phyloP scores from a whole-genome alignment of 768 basidiomycete genomes.

The Mycena chlorophos region DNA sequence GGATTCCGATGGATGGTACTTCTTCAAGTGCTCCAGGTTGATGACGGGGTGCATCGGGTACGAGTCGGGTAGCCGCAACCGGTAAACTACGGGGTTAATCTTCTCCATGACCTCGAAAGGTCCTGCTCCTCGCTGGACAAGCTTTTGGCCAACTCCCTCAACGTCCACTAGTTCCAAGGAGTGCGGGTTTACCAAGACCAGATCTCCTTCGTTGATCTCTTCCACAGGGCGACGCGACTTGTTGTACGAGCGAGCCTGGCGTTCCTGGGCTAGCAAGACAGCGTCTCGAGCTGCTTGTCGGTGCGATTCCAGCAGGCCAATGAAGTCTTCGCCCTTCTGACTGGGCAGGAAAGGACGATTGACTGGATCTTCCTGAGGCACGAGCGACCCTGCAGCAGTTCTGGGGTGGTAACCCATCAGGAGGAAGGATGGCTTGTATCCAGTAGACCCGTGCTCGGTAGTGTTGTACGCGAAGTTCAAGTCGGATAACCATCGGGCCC shows the following conservation, averaged over 20 bases:
- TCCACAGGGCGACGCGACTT: slow-evolving; percentile 4
- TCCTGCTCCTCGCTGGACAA: not conserved
- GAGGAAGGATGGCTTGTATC: slow-evolving; percentile 26
- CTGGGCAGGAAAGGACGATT: slow-evolving; percentile 4
- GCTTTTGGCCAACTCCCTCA: slow-evolving; percentile 15
- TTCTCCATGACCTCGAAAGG: slow-evolving; percentile 28
- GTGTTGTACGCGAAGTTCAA: slow-evolving; percentile 34
- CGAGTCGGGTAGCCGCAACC: slow-evolving; percentile 18
- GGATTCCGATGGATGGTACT: slow-evolving; percentile 10
- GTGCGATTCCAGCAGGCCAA: slow-evolving; percentile 1
- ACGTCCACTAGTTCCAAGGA: slow-evolving; percentile 22
- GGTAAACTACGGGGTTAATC: slow-evolving; percentile 23
- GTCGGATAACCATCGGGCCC: slow-evolving; percentile 27
- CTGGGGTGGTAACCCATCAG: slow-evolving; percentile 29
- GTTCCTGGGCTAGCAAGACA: too few relatives aligned
- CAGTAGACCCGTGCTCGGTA: slow-evolving; percentile 25
- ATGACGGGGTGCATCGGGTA: slow-evolving; percentile 26
- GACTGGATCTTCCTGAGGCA: not conserved
- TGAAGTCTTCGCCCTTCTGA: slow-evolving; percentile 5
- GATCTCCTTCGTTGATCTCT: not conserved
- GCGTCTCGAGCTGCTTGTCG: slow-evolving; percentile 15
- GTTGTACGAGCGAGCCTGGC: too few relatives aligned
- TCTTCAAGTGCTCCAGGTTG: slow-evolving; percentile 24
- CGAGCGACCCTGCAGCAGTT: slow-evolving; percentile 1
- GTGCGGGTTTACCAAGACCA: slow-evolving; percentile 27